A percentile compares a stretch with the other conserved stretches of the same genome.
These are phyloP conservation scores for Rauvolfia tetraphylla DNA, from an alignment of 257 asterid genomes.

Conservation along the genomic window DNA sequence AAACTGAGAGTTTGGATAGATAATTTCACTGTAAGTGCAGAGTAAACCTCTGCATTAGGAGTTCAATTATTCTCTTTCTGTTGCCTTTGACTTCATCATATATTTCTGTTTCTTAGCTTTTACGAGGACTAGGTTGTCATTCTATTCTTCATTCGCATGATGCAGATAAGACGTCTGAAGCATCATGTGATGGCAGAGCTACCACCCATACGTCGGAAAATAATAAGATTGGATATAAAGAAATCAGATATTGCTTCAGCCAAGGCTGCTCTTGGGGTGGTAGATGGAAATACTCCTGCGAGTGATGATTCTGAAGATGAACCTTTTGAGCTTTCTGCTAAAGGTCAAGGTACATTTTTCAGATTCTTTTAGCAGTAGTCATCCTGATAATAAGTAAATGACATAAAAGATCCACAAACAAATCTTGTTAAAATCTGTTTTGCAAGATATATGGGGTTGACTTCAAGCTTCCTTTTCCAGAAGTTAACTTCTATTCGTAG, in stretches of 20 bases:
- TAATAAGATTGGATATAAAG: constrained; percentile 60
- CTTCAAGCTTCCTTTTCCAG: background rate
- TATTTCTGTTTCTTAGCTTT: constrained; percentile 2
- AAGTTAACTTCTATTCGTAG: background rate
- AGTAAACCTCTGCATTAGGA: background rate
- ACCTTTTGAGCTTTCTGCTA: constrained; percentile 31
- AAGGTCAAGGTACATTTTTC: constrained; percentile 37
- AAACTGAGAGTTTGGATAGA: background rate
- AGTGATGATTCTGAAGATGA: constrained; percentile 44
- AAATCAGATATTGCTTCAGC: constrained; percentile 72
- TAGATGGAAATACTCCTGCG: constrained; percentile 40
- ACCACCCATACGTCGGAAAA: constrained; percentile 90
- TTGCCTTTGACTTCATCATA: background rate
- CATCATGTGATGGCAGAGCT: constrained; percentile 79
- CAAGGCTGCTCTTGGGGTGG: constrained; percentile 47
- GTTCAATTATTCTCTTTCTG: background rate
- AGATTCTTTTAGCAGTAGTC: background rate
- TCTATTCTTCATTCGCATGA: constrained; percentile 17
- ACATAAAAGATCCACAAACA: background rate
- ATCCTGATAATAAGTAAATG: background rate
- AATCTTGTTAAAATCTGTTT: background rate
- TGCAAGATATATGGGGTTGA: background rate
- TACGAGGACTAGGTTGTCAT: constrained; percentile 6
- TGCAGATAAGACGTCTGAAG: constrained; percentile 91
- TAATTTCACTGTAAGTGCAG: background rate